Base-by-base conservation (phyloP, 139 green algal species). In the Edaphochlamys debaryana region DNA sequence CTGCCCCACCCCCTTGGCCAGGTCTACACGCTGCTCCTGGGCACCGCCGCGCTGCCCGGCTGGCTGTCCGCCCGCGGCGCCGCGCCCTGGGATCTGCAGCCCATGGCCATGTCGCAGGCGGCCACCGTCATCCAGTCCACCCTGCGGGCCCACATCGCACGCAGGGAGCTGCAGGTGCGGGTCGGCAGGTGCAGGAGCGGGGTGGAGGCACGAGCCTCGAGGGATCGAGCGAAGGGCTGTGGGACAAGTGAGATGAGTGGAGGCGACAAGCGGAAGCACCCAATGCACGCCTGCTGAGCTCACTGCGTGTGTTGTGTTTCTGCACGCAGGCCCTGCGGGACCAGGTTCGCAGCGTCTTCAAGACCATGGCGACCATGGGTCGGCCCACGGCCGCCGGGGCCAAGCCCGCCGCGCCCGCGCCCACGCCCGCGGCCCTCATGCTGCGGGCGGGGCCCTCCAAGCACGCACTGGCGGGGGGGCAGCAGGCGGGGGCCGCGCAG, bases 41-140 rank as follows among this genome's bases (percentile, higher is more conserved):
- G 32, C 32, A 34, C 20, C n/a, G 34, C 62, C 37, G 62, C 76
- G 11, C 64, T 82, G 32, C 76, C 76, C 7, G 42, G n/a, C 15
- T 82, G 76, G 76, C 63, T 82, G 34, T 32, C 37, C 7, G 76
- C 76, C 22, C 76, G 76, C 3, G 19, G 32, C 1, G n/a, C 7
- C 6, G 38, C 76, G 42, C 76, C 76, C 45, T 82, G 76, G 76
- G 63, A 50, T 40, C 76, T 82, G 76, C n/a, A 22, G 22, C 76
- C 76, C 41, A 82, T 82, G 76, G 62, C 4, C 4, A 4, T 45
- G 62, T n/a, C 7, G 20, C 76, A 82, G 32, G 76, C 76, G 42
- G 76, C 42, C 30, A 30, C 37, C 30, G 42, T 73, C 15, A 82
- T 82, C 23, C 76, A 73, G 32, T 37, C 76, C 22, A 48, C 63